phyloP scores from a whole-genome alignment of 805 yeast species.

The Blastobotrys muscicola region DNA sequence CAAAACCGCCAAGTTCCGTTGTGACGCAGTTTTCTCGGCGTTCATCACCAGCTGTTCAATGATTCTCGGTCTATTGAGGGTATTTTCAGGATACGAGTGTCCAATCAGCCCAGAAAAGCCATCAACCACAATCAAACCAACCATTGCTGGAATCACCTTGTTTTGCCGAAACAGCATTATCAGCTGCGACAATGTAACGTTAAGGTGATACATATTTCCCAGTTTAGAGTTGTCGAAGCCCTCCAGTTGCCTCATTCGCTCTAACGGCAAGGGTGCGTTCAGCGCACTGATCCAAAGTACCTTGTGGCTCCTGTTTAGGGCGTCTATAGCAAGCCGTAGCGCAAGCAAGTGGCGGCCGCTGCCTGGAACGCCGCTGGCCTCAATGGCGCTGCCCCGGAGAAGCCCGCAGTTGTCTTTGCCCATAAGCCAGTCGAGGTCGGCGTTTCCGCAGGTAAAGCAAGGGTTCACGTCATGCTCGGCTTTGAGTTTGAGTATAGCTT shows the following conservation, averaged over 20 bases:
- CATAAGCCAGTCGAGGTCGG: neutral
- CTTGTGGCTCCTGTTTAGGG: slow-evolving; percentile 15
- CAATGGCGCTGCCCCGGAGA: slow-evolving; percentile 12
- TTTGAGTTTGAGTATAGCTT: neutral
- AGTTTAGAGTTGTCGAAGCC: slow-evolving; percentile 8
- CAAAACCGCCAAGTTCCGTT: neutral
- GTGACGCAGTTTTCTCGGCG: neutral
- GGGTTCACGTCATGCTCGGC: slow-evolving; percentile 1
- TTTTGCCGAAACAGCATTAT: slow-evolving; percentile 2
- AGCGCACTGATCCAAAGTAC: slow-evolving; percentile 20
- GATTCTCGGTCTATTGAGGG: no score
- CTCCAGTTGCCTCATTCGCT: slow-evolving; percentile 9
- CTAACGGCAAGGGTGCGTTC: slow-evolving; percentile 15
- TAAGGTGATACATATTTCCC: slow-evolving; percentile 4
- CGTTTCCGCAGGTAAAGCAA: neutral
- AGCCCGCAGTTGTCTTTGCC: slow-evolving; percentile 2
- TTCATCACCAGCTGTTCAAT: no score
- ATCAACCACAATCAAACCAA: slow-evolving; percentile 7
- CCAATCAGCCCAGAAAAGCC: neutral
- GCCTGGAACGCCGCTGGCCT: slow-evolving; percentile 25
- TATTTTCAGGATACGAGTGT: no score
- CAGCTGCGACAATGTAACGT: slow-evolving; percentile 11
- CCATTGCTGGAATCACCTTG: slow-evolving; percentile 1
- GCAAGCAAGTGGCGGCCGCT: slow-evolving; percentile 21
- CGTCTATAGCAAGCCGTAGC: slow-evolving; percentile 13